Evolutionary conservation across 768 basidiomycete species (phyloP), one percentile per base, ranked within the genome.

Genomic region (Ramaria sp.): DNA sequence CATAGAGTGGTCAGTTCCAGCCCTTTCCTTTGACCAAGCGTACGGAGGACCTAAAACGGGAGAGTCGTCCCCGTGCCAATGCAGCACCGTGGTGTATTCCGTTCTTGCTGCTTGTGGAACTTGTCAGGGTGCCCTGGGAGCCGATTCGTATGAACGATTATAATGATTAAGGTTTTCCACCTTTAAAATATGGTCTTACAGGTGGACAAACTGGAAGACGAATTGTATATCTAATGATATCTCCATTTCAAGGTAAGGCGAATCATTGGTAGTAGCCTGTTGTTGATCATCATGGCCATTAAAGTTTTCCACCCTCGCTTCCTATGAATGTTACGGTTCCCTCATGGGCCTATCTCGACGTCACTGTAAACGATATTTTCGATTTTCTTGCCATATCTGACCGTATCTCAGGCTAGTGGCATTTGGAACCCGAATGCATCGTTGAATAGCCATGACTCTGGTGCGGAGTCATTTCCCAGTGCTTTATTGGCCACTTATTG

Each of bases 21-120:
- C 41, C 31, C 42, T 54, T 24, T 5, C 53, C 15, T 9, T 15
- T 22, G 24, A 24, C 15, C 12, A 45, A n/a, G 1, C 13, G 9
- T 54, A 54, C 24, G 19, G 24, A 2, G 39, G 51, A 33, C 51
- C 51, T 12, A 2, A 12, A 11, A 39, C 5, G 11, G 53, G 22
- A 7, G 3, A 15, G 22, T 54, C 53, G 7, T 42, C 41, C 30
- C 41, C 20, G 9, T 54, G 53, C n/a, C 53, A 43, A 39, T 54
- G 53, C 53, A 54, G 53, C 41, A 43, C 53, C 6, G 53, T 54
- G 13, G 41, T 41, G 30, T 54, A 22, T 27, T 54, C 53, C 24
- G 41, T 54, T 3, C 22, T 54, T 7, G 1, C 22, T 15, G 53
- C 53, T 20, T 54, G 53, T n/a, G 43, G 7, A 22, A 17, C 41